These are phyloP conservation scores for Saccharomycopsis phalli DNA, from an alignment of 1,139 yeast genomes.

Conservation along the genomic window DNA sequence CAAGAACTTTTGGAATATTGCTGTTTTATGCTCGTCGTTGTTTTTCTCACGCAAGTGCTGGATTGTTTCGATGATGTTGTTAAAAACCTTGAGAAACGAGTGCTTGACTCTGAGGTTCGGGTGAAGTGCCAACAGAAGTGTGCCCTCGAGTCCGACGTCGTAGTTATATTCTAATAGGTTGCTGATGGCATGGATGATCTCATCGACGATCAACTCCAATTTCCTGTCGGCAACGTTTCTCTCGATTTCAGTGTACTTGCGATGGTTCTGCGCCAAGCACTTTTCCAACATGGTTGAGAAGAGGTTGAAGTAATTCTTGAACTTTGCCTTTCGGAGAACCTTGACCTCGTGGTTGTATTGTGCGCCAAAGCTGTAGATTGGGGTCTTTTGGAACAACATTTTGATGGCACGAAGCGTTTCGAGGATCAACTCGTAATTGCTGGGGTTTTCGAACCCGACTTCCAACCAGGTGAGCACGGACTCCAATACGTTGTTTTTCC, in stretches of 20 bases:
- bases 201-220: conserved; percentile 48
- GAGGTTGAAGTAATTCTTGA: conserved; percentile 64
- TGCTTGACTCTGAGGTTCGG: conserved; percentile 56
- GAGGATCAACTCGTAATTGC: conserved; percentile 55
- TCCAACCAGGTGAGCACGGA: conserved; percentile 23
- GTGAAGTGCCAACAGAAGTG: conserved; percentile 73
- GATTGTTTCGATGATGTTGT: conserved; percentile 47
- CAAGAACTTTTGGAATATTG: conserved; percentile 6
- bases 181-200: conserved; percentile 58
- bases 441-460: conserved; percentile 37
- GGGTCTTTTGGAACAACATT: conserved; percentile 43
- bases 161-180: conserved; percentile 65
- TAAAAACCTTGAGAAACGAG: conserved; percentile 70
- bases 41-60: conserved; percentile 6
- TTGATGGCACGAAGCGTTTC: conserved; percentile 57
- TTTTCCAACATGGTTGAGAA: conserved; percentile 64
- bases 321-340: conserved; percentile 53
- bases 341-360: conserved; percentile 46
- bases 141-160: conserved; percentile 70
- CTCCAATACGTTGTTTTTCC: conserved; percentile 11
- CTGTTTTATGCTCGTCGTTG: conserved; percentile 8
- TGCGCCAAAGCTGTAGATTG: conserved; percentile 57
- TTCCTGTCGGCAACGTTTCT: conserved; percentile 38
- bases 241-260: conserved; percentile 25
- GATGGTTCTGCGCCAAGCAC: conserved; percentile 29